Percentiles rank a stretch among this genome's conserved stretches.
These are phyloP conservation scores for Tricholoma furcatifolium DNA, from an alignment of 768 basidiomycete species.

Conservation along the genomic window DNA sequence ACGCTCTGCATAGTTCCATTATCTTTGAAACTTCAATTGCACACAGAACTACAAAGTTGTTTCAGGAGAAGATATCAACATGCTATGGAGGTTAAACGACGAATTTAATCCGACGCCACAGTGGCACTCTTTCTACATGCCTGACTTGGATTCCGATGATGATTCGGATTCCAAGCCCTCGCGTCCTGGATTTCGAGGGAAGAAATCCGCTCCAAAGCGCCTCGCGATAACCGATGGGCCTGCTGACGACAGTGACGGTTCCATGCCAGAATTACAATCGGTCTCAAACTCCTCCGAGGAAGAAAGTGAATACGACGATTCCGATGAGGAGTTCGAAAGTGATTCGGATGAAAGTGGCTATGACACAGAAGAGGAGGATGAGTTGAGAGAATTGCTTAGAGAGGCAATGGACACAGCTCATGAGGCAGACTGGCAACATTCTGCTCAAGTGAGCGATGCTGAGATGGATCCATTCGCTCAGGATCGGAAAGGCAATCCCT, in stretches of 20 bases:
- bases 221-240: constrained; percentile 53
- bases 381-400: constrained; percentile 55
- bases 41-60: constrained; percentile 56
- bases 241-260: constrained; percentile 42
- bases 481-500: constrained; percentile 69
- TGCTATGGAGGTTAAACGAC: constrained; percentile 61
- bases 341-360: constrained; percentile 45
- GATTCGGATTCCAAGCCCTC: constrained; percentile 21
- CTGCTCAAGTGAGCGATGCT: constrained; percentile 32
- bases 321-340: constrained; percentile 31
- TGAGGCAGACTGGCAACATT: constrained; percentile 60
- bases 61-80: constrained; percentile 56
- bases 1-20: constrained; percentile 19
- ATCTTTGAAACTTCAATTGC: neutral
- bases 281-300: constrained; percentile 61
- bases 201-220: constrained; percentile 31
- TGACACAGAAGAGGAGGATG: constrained; percentile 70
- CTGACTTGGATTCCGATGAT: constrained; percentile 29
- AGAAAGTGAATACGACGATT: constrained; percentile 34
- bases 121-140: constrained; percentile 50
- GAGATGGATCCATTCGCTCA: constrained; percentile 44
- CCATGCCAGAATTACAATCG: constrained; percentile 68
- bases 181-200: constrained; percentile 13
- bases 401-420: constrained; percentile 74
- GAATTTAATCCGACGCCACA: constrained; percentile 52